phyloP scores from a whole-genome alignment of 2,329 filamentous ascomycete genomes.

The Cladosporium sp. region DNA sequence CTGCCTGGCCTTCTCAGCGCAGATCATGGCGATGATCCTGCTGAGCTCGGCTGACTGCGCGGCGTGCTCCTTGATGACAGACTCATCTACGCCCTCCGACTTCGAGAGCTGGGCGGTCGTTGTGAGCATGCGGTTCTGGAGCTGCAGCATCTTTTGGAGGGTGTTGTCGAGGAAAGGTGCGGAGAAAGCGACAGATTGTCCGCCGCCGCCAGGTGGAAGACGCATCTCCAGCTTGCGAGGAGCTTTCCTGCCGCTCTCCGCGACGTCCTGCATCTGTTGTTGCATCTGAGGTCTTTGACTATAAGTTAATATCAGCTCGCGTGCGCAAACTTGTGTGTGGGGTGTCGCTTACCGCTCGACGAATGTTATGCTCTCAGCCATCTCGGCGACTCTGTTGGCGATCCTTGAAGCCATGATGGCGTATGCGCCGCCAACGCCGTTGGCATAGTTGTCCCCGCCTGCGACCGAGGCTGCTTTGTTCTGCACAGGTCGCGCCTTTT shows the following conservation, averaged over 20 bases:
- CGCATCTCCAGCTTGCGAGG: constrained; percentile 54
- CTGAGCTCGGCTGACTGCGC: constrained; percentile 51
- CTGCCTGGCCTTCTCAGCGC: constrained; percentile 54
- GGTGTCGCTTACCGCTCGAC: constrained; percentile 42
- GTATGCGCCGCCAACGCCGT: constrained; percentile 46
- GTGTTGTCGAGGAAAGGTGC: constrained; percentile 56
- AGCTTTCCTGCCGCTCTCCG: constrained; percentile 40
- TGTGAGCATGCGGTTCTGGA: constrained; percentile 53
- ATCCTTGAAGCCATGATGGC: constrained; percentile 53
- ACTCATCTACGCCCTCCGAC: constrained; percentile 47
- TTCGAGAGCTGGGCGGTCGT: constrained; percentile 49
- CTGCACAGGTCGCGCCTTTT: constrained; percentile 28
- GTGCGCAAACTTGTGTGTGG: neutral
- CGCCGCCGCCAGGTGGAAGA: constrained; percentile 38
- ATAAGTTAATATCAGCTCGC: constrained; percentile 10
- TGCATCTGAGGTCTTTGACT: constrained; percentile 31
- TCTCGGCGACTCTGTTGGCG: constrained; percentile 53
- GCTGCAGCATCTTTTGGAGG: constrained; percentile 49
- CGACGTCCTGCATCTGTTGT: constrained; percentile 23
- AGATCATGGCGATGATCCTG: constrained; percentile 53
- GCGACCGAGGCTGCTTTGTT: constrained; percentile 39
- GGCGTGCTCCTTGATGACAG: constrained; percentile 52
- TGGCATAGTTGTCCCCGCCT: constrained; percentile 27
- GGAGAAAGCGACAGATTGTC: constrained; percentile 48
- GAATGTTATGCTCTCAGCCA: constrained; percentile 55